Base-by-base conservation (phyloP, 202 grass and related monocot species). In the Schoenoplectus triqueter region DNA sequence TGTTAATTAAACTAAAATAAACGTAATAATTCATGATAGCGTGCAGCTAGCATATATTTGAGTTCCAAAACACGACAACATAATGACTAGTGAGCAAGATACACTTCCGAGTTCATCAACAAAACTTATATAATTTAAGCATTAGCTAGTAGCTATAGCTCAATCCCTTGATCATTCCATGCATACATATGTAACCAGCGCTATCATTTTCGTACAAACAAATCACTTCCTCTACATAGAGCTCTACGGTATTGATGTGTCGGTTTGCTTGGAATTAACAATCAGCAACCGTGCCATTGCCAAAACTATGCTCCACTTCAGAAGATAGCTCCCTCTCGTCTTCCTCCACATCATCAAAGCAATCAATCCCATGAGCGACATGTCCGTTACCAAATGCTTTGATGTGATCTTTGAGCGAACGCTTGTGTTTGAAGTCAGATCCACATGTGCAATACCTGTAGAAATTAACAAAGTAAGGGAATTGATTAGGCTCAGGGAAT, bases 261-360 rank as follows among this genome's bases (percentile, higher is more conserved):
- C 22, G 21, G 46, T 61, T 54, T 47, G 39, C 55, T 15, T 20
- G 46, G 59, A 73, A 48, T 64, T 78, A 75, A 52, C 59, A 41
- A 68, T 66, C 18, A 86, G 77, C 59, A 66, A 4, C 41, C 22
- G 1, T 71, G 50, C 64, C 66, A 59, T 71, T 69, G 8, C 64
- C 81, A 57, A 82, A 65, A 13, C 74, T 79, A 54, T 83, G 81
- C 66, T 83, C 81, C 20, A 83, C 2, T 49, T 83, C 65, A 9
- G 81, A 83, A n/a, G 91, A 91, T 0, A 83, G 85, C 50, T 92
- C 91, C 11, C 87, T 84, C 13, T 91, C 91, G 4, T 54, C 87
- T 52, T 88, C 87, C 41, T 89, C 89, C 80, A 84, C 83, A 15
- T 86, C 84, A 31, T 78, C 84, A 56, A 76, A 86, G 45, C 84